phyloP scores from a whole-genome alignment of 805 yeast species.

The Starmerella apis region DNA sequence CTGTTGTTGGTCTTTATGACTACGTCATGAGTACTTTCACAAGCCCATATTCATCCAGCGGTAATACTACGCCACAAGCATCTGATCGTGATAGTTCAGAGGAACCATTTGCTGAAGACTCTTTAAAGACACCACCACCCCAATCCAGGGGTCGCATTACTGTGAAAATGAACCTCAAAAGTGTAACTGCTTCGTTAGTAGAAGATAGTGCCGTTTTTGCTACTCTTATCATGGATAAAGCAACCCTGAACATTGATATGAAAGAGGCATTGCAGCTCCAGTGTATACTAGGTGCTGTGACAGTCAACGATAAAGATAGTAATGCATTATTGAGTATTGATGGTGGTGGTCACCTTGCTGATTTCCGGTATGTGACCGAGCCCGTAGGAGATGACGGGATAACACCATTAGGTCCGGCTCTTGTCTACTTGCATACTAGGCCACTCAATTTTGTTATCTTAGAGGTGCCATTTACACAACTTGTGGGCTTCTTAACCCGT shows the following conservation, averaged over 20 bases:
- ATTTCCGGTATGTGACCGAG: constrained; percentile 72
- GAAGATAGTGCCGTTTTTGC: constrained; percentile 79
- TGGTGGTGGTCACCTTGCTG: constrained; percentile 74
- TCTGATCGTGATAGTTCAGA: neutral
- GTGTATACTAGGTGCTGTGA: constrained; percentile 61
- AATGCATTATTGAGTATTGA: constrained; percentile 54
- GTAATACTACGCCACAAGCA: neutral
- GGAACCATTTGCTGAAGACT: neutral
- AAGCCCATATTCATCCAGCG: constrained; percentile 21
- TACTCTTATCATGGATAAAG: constrained; percentile 63
- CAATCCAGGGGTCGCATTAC: constrained; percentile 35
- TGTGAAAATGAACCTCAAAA: constrained; percentile 56
- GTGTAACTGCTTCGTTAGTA: constrained; percentile 63
- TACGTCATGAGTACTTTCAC: constrained; percentile 81
- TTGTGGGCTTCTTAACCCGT: constrained; percentile 56
- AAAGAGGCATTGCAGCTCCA: constrained; percentile 64
- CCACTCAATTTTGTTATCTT: constrained; percentile 44
- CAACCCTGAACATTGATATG: constrained; percentile 52
- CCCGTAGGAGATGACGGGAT: constrained; percentile 29
- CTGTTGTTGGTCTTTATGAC: constrained; percentile 66
- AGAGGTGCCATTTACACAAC: constrained; percentile 64
- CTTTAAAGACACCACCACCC: neutral
- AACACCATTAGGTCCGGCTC: constrained; percentile 40
- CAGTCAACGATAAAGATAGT: constrained; percentile 50
- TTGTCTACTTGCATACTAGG: constrained; percentile 57